phyloP scores from a whole-genome alignment of 2,329 filamentous ascomycete genomes.

The Zalaria obscura region DNA sequence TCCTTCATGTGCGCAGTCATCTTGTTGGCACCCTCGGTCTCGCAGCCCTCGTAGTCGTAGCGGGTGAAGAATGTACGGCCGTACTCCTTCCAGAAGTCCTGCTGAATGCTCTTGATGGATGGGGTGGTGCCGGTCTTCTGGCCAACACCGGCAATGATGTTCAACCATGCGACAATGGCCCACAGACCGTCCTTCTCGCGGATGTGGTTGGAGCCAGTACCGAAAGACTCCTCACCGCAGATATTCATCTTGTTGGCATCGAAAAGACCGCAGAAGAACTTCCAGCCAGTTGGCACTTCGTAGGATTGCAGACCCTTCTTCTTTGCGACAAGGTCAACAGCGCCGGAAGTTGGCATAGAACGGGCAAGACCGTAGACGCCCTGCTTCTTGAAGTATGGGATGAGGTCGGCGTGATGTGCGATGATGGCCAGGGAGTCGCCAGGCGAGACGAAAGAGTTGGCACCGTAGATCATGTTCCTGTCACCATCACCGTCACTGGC shows the following conservation, averaged over 20 bases:
- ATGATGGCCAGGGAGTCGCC: conserved; percentile 97
- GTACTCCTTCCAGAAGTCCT: conserved; percentile 93
- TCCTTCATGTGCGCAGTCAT: conserved; percentile 69
- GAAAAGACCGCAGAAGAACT: conserved; percentile 95
- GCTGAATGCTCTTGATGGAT: conserved; percentile 90
- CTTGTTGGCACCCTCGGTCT: conserved; percentile 81
- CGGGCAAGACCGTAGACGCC: conserved; percentile 90
- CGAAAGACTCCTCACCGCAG: conserved; percentile 96
- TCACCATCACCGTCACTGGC: conserved; percentile 95
- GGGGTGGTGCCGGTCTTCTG: conserved; percentile 68
- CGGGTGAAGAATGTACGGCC: conserved; percentile 98
- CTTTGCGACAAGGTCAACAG: conserved; percentile 90
- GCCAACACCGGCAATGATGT: conserved; percentile 91
- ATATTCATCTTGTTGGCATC: conserved; percentile 94
- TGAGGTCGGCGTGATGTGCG: conserved; percentile 87
- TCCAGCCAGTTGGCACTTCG: conserved; percentile 97
- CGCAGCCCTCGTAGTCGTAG: conserved; percentile 95
- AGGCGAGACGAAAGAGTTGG: conserved; percentile 89
- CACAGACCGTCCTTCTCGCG: conserved; percentile 98
- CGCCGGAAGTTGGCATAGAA: conserved; percentile 94
- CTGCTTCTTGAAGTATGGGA: conserved; percentile 97
- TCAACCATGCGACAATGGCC: conserved; percentile 95
- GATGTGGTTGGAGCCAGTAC: conserved; percentile 96
- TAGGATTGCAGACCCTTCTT: conserved; percentile 84
- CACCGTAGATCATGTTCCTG: conserved; percentile 99